These are phyloP conservation scores for Microdochium nivale DNA, from an alignment of 2,329 filamentous ascomycete species.

Conservation along the genomic window DNA sequence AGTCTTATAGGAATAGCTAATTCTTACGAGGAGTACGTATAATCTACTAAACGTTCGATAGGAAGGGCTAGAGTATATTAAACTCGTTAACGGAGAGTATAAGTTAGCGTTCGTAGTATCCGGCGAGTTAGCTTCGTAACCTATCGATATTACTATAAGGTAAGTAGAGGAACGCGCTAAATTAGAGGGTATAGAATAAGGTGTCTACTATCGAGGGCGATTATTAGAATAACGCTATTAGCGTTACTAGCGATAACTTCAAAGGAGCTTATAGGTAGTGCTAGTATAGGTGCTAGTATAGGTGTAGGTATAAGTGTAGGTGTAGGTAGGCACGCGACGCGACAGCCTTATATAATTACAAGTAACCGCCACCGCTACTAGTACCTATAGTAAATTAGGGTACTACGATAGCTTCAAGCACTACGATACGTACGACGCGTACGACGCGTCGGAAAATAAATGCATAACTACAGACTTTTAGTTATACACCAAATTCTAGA, in stretches of 20 bases:
- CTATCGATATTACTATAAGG: neutral
- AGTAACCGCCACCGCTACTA: no score
- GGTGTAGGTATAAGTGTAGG: no score
- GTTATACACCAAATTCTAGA: no score
- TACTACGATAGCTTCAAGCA: no score
- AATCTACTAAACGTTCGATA: neutral
- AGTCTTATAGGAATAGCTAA: neutral
- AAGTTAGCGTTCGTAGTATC: neutral
- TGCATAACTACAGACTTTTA: no score
- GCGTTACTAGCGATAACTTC: neutral
- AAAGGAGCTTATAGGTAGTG: neutral
- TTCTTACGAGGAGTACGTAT: neutral
- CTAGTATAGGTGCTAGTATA: neutral
- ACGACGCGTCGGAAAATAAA: no score
- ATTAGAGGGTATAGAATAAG: neutral
- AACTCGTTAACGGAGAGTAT: neutral
- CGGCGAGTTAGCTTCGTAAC: neutral
- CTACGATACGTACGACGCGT: no score
- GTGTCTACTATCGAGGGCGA: neutral
- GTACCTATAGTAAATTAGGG: no score
- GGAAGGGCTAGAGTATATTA: neutral
- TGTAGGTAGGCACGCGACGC: neutral
- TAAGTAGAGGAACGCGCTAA: neutral
- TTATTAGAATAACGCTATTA: neutral
- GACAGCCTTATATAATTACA: no score